Conservation (phyloP, 192 early-diverging fungal species). For the Entomortierella parvispora region DNA sequence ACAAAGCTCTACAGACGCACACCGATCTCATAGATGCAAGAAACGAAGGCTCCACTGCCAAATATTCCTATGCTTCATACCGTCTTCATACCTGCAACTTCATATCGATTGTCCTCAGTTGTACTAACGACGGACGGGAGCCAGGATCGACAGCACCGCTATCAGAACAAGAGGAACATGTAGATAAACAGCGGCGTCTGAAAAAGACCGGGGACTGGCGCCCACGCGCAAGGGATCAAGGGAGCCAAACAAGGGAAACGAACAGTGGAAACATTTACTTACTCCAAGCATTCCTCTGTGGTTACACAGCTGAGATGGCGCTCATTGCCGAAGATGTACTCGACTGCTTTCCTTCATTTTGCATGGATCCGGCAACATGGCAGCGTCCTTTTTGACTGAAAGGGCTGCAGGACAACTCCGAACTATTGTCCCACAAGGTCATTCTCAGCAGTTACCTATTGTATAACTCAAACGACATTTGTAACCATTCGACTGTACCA, state of each 20-base stretch:
- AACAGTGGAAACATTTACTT: conserved; percentile 18
- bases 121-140: conserved; percentile 11
- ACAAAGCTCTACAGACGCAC: neutral
- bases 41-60: neutral
- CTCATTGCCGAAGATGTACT: conserved; percentile 11
- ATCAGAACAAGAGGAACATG: conserved; percentile 29
- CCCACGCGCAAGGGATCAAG: conserved; percentile 5
- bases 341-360: too few species aligned
- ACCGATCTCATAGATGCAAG: neutral
- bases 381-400: conserved; percentile 27
- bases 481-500: conserved; percentile 21
- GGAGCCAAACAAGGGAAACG: conserved; percentile 11
- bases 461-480: neutral
- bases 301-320: conserved; percentile 11
- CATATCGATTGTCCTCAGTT: conserved; percentile 4
- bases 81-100: neutral
- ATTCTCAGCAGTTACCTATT: neutral
- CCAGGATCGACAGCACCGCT: neutral
- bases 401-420: conserved; percentile 18
- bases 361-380: conserved; percentile 20
- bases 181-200: conserved; percentile 18
- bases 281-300: conserved; percentile 8
- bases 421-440: neutral
- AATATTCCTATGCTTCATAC: neutral
- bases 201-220: conserved; percentile 22